phyloP scores from a whole-genome alignment of 108 stramenopile species.

The Pseudonitzschia multiseries region DNA sequence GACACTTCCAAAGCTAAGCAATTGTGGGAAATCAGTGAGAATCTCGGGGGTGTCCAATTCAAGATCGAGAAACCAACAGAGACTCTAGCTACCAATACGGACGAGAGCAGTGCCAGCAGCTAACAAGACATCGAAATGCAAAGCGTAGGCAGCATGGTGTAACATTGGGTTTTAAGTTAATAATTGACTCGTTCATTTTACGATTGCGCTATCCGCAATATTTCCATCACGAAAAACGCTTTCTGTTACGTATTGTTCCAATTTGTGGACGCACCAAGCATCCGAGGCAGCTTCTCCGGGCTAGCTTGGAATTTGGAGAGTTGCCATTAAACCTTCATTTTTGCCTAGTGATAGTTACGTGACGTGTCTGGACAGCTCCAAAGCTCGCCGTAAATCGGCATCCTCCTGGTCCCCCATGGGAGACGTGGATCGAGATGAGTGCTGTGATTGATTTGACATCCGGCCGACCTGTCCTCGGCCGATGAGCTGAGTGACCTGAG shows the following conservation, averaged over 20 bases:
- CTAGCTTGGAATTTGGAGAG: too few species aligned
- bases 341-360: not conserved
- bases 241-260: too few species aligned
- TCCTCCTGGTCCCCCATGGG: slow-evolving; percentile 26
- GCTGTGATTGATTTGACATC: too few species aligned
- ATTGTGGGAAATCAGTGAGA: slow-evolving; percentile 61
- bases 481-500: too few species aligned
- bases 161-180: not conserved
- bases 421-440: slow-evolving; percentile 1
- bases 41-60: slow-evolving; percentile 52
- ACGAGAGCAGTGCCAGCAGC: not conserved
- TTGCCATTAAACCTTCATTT: too few species aligned
- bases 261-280: too few species aligned
- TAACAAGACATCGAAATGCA: not conserved
- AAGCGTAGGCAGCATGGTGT: not conserved
- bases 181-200: not conserved
- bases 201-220: too few species aligned
- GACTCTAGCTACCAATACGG: not conserved
- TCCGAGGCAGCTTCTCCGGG: too few species aligned
- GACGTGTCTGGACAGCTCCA: slow-evolving; percentile 11
- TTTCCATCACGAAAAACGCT: too few species aligned
- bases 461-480: too few species aligned
- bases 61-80: slow-evolving; percentile 6
- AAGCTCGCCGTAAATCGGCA: slow-evolving; percentile 21
- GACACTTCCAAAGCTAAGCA: slow-evolving; percentile 50